These are phyloP conservation scores for Helotiales sp. DNA, from an alignment of 2,329 filamentous ascomycete genomes.

Conservation along the genomic window DNA sequence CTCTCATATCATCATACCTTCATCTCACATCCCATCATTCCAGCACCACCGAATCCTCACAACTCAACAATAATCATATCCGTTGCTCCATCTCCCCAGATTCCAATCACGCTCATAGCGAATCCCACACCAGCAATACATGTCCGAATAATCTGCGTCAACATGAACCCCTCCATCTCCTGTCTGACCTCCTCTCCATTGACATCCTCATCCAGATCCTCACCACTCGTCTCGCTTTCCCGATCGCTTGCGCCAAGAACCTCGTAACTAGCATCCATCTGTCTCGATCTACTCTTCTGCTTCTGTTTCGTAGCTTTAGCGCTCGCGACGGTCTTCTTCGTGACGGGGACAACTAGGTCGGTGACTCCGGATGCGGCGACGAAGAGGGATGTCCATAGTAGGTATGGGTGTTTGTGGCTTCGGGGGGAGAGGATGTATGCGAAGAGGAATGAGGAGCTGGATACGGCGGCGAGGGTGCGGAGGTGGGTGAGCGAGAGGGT, in stretches of 20 bases:
- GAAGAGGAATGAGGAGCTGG: conserved; percentile 70
- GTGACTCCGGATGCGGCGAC: conserved; percentile 53
- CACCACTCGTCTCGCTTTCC: conserved; percentile 49
- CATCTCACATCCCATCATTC: neutral
- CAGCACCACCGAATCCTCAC: conserved; percentile 14
- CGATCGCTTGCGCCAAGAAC: conserved; percentile 48
- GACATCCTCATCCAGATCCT: conserved; percentile 48
- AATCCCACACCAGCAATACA: conserved; percentile 57
- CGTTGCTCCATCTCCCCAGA: conserved; percentile 63
- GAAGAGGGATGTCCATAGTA: conserved; percentile 79
- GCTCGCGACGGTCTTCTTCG: conserved; percentile 8
- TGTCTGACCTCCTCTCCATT: conserved; percentile 64
- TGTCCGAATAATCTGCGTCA: conserved; percentile 55
- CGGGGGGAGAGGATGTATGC: conserved; percentile 77
- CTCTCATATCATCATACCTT: neutral
- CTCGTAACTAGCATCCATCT: conserved; percentile 72
- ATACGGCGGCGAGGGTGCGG: conserved; percentile 65
- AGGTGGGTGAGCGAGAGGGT: conserved; percentile 64
- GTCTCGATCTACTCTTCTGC: conserved; percentile 25
- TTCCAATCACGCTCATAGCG: conserved; percentile 60
- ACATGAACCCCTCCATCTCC: conserved; percentile 55
- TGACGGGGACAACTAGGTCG: conserved; percentile 27
- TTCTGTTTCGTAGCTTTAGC: conserved; percentile 21
- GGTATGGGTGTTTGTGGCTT: conserved; percentile 79
- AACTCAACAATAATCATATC: conserved; percentile 32